phyloP scores from a whole-genome alignment of 2,329 filamentous ascomycete species.

The Colletotrichum brevisporum region DNA sequence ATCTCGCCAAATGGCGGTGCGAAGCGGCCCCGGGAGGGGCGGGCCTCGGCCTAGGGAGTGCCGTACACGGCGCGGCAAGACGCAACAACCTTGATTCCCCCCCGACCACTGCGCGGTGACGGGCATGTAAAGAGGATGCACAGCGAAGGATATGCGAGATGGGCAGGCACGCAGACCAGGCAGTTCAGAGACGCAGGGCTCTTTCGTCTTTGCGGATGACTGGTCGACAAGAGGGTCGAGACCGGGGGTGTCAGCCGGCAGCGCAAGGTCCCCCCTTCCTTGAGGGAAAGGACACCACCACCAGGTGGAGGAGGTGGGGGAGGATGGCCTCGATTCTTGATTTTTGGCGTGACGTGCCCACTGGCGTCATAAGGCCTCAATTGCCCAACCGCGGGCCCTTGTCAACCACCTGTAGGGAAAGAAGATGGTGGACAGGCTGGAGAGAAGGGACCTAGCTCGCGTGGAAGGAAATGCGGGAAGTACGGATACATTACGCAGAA shows the following conservation, averaged over 20 bases:
- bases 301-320: no score
- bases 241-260: slow-evolving; percentile 22
- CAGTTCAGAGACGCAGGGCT: slow-evolving; percentile 3
- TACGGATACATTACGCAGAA: no score
- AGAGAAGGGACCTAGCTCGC: slow-evolving; percentile 6
- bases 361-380: slow-evolving; percentile 41
- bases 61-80: background rate
- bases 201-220: background rate
- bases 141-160: background rate
- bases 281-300: background rate
- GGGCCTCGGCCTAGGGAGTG: background rate
- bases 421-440: slow-evolving; percentile 3
- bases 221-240: background rate
- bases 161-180: background rate
- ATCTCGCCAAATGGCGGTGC: slow-evolving; percentile 18
- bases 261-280: background rate
- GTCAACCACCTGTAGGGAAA: slow-evolving; percentile 31
- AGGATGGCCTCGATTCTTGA: slow-evolving; percentile 32
- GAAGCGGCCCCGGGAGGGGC: background rate
- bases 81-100: slow-evolving; percentile 20
- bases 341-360: slow-evolving; percentile 41
- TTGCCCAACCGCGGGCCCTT: slow-evolving; percentile 38
- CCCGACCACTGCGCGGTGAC: background rate
- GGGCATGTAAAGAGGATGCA: background rate
- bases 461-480: background rate